Base-by-base conservation (phyloP, 2,329 filamentous ascomycete genomes). In the Daldinia sp. region DNA sequence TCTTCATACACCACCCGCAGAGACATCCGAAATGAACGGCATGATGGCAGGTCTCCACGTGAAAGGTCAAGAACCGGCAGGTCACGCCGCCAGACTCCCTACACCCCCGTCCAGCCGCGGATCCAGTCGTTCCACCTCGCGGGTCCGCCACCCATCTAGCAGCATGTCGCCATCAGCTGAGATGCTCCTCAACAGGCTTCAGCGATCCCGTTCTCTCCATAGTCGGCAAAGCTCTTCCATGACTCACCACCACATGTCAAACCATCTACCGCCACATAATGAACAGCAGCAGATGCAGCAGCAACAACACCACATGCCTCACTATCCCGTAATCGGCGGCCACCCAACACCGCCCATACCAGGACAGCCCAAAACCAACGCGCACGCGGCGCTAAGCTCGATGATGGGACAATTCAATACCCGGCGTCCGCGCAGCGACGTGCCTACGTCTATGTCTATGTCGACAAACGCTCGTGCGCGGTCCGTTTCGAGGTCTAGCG, bases 71-170 rank as follows among this genome's bases (percentile, higher is more conserved):
- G 46, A 39, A 6, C 37, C 63, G 33, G n/a, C 18, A 33, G 48
- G 60, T n/a, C 50, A 46, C 35, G 41, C 12, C 12, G 6, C 28
- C 44, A 68, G 58, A 39, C 60, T 72, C 37, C 73, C 75, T 3
- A 80, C 78, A 12, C 80, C 80, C 23, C 79, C 79, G 3, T 78
- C 77, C 1, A 81, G 78, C 54, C 72, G 77, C 10, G 77, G 72
- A 1, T 78, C 77, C 1, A 79, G 77, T 63, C 72, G 74, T 3
- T 77, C 77, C 5, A 75, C 76, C 6, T 71, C 72, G 10, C 65
- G 68, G 1, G 58, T 60, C 46, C 54, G 63, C 15, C 62, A 60
- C 33, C 55, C 69, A 1, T 56, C 68, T 0, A 39, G 42, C 53
- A 41, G 60, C 54, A 51, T 68, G 63, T 53, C 71, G 39, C 7